These are phyloP conservation scores for Sarocladiaceae sp. DNA, from an alignment of 2,329 filamentous ascomycete species.

Conservation along the genomic window DNA sequence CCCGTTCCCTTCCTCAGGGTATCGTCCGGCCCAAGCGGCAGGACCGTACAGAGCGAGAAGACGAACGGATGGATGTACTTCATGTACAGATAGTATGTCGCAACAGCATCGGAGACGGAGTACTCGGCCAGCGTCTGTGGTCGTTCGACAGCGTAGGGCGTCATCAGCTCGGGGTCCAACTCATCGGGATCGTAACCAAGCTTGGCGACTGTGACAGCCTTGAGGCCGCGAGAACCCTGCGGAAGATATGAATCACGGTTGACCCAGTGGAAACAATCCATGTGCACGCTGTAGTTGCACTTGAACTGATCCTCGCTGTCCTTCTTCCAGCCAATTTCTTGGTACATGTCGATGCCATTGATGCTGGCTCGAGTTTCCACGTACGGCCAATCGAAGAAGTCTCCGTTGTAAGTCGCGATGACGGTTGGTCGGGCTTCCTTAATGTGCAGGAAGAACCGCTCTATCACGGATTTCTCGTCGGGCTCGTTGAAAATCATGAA, in stretches of 20 bases:
- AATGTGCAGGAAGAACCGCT: slow-evolving; percentile 92
- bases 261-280: slow-evolving; percentile 99
- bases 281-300: slow-evolving; percentile 92
- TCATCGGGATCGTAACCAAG: slow-evolving; percentile 98
- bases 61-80: slow-evolving; percentile 99
- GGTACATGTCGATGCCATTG: slow-evolving; percentile 98
- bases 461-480: slow-evolving; percentile 81
- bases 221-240: slow-evolving; percentile 93
- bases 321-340: slow-evolving; percentile 94
- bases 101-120: slow-evolving; percentile 97
- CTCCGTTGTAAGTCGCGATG: slow-evolving; percentile 99
- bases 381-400: slow-evolving; percentile 99
- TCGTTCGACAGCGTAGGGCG: slow-evolving; percentile 80
- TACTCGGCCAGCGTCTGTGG: slow-evolving; percentile 96
- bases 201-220: slow-evolving; percentile 96
- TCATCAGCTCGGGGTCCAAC: slow-evolving; percentile 96
- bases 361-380: slow-evolving; percentile 91
- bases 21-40: slow-evolving; percentile 90
- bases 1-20: slow-evolving; percentile 92
- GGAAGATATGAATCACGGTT: slow-evolving; percentile 97
- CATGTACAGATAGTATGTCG: slow-evolving; percentile 99
- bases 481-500: slow-evolving; percentile 99
- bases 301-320: slow-evolving; percentile 96
- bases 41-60: slow-evolving; percentile 95
- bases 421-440: slow-evolving; percentile 93